Evolutionary conservation across 2,329 filamentous ascomycete species (phyloP), one percentile per base, ranked within the genome.

Genomic region (Botrytis fabae): DNA sequence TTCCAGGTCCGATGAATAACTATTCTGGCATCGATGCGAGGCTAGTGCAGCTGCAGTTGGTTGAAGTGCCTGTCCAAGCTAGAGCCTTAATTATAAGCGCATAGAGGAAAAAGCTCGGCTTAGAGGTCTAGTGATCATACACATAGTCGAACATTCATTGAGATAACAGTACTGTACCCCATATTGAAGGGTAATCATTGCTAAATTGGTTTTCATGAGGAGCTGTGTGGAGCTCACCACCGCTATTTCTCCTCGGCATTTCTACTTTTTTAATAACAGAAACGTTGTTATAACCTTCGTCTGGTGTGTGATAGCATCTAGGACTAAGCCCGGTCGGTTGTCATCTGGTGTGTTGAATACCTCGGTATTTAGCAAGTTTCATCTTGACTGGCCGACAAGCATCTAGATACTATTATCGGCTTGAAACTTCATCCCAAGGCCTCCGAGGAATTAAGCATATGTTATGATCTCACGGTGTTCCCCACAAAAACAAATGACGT

Each of bases 381-480:
- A 57, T 57, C 35, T 57, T 40, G 22, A 66, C 12, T 66, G 28
- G 44, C 25, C 2, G 38, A 57, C 25, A 68, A 57, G 65, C 48
- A 42, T 57, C 18, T 35, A 18, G 5, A 48, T 25, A 48, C n/a
- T 65, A 42, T 68, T 22, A 20, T 68, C 65, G 35, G 65, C 65
- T 32, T 59, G 65, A 48, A 51, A n/a, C 63, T 40, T 66, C 35
- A 40, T 65, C 42, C 44, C 44, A 51, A 57, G 65, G 28, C 38
- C 35, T 44, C 65, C n/a, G 57, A 38, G 57, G 28, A 57, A 69
- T 57, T 42, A 69, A 69, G 48, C 65, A 42, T 57, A 57, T 32
- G 25, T n/a, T 25, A 32, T 16, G n/a, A 57, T 25, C n/a, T 16
- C 10, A 69, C 61, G 25, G 14, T 1, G 4, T 63, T 46, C 40